Percentiles rank a stretch among this genome's conserved stretches.
These are phyloP conservation scores for Leccinum fibrillosum DNA, from an alignment of 768 basidiomycete genomes.

Conservation along the genomic window DNA sequence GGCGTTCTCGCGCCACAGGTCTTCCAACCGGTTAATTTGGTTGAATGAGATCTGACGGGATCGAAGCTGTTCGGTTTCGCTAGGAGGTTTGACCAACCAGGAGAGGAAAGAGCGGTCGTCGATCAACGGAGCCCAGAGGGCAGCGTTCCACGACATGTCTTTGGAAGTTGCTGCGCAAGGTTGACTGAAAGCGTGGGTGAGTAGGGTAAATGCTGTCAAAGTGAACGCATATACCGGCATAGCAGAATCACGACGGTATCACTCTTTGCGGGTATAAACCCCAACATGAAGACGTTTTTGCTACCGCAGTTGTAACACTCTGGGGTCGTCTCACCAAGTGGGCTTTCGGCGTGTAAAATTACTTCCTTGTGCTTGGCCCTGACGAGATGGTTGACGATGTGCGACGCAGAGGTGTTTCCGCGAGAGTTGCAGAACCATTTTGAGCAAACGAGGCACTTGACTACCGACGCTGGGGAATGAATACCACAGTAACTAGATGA, in stretches of 20 bases:
- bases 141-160: constrained; percentile 98
- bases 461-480: constrained; percentile 94
- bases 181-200: constrained; percentile 54
- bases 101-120: constrained; percentile 99
- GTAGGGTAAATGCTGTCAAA: background rate
- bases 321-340: constrained; percentile 94
- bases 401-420: constrained; percentile 96
- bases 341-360: constrained; percentile 90
- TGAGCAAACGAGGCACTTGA: constrained; percentile 87
- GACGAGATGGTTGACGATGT: constrained; percentile 98
- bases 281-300: constrained; percentile 99
- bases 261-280: constrained; percentile 98
- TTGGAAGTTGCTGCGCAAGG: constrained; percentile 96
- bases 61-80: constrained; percentile 92
- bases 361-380: constrained; percentile 99
- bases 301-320: constrained; percentile 99
- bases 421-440: constrained; percentile 99
- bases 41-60: constrained; percentile 96
- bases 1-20: constrained; percentile 96
- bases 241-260: constrained; percentile 98
- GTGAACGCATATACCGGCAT: constrained; percentile 65
- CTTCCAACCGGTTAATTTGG: constrained; percentile 96
- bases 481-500: constrained; percentile 89
- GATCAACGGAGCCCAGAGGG: constrained; percentile 97
- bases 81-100: constrained; percentile 97